Base-by-base conservation (phyloP, 1,284 basidiomycete species). In the Schizophyllum amplum region DNA sequence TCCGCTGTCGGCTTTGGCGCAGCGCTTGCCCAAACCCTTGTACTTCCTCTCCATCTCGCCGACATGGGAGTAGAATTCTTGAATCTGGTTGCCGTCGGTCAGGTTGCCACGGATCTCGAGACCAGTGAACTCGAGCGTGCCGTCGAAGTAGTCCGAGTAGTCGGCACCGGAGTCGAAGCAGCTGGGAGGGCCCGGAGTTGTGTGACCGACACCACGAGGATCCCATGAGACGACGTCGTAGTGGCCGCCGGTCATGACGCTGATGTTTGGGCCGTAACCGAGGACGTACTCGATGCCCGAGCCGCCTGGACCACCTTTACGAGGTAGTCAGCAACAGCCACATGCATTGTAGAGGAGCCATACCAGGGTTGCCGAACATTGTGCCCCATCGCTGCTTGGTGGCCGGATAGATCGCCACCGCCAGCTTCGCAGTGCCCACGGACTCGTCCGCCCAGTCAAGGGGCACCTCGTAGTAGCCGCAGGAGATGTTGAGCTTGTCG, bases 141-240 rank as follows among this genome's bases (percentile, higher is more conserved):
- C 33, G 33, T 42, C 17, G 33, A 42, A 42, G 7, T 13, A 17
- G 13, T 9, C 33, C 17, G 11, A 9, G 13, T 17, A 42, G 33
- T 42, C 33, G 33, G 11, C 33, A 17, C 17, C 33, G 33, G 13
- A 13, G 33, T 42, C 33, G 33, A 42, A 42, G 33, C 33, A 42
- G 33, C 13, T 42, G 13, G 33, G 33, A 9, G 33, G 33, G 33
- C 33, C 33, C 33, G 33, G 33, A 2, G 33, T 42, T 9, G 33
- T 13, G 33, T 53, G 21, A 6, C 56, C 56, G 24, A 57, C 56
- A 11, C 56, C 56, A 22, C 56, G 51, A 47, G 56, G 56, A 26
- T 57, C 56, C 27, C 51, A 57, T 4, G 51, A 23, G 52, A 57
- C 52, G 42, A 57, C 47, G 33, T 57, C 52, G 25, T 57, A 57